Base-by-base conservation (phyloP, 2,329 filamentous ascomycete genomes). In the Alternaria metachromatica region DNA sequence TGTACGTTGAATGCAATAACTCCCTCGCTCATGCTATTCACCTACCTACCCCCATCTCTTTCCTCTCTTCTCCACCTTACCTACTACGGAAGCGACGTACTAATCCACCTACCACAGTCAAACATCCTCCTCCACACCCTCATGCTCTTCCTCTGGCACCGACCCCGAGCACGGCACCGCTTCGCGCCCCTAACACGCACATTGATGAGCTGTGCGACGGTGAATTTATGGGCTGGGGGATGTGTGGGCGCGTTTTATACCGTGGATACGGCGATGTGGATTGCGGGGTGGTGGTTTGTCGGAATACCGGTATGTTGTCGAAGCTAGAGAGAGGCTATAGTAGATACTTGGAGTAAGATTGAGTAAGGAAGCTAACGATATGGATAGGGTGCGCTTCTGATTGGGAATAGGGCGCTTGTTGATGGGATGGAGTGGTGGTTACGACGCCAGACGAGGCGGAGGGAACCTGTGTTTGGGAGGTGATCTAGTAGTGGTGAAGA, bases 261-360 rank as follows among this genome's bases (percentile, higher is more conserved):
- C 4, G 18, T 44, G 30, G 15, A 41, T n/a, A 20, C 41, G 23
- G 33, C 43, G 5, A 51, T 58, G 46, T 58, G 45, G 56, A 53
- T 28, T 28, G 56, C 23, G 13, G 56, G 56, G 12, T 58, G 56
- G 56, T 58, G 56, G 56, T 58, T 58, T 51, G 12, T 58, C 11
- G 46, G 56, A 5, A 58, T 58, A 41, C 56, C 56, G 56, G 56
- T 58, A 58, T 6, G 46, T 12, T 25, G 4, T 21, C 3, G 20
- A 10, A 43, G 18, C n/a, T 15, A 10, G 28, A 2, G 30, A 33
- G 12, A 33, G 30, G 12, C 12, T 33, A 33, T 7, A 13, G 2
- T 13, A 33, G 30, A 13, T n/a, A n/a, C 12, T 33, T 3, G 30
- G 30, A 13, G 28, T 30, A 9, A 6, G 7, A 18, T 5, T 41